Evolutionary conservation across 495 filamentous ascomycete species (phyloP).

Genomic region (Hypoxylon lenormandii): DNA sequence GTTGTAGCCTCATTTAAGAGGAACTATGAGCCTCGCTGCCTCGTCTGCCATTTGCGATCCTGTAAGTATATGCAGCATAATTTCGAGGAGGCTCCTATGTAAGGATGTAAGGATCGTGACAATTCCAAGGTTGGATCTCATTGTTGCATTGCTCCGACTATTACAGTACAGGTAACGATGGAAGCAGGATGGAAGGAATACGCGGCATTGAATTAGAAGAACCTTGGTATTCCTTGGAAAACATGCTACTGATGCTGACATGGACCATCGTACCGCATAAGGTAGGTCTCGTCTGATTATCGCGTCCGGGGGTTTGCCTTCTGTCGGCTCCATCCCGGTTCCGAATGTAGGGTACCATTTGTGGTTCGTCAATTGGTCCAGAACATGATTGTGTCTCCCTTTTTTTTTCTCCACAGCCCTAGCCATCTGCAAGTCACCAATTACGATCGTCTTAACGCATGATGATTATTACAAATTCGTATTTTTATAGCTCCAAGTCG

Average conservation of each 20-base stretch:
- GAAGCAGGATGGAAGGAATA: slow-evolving; percentile 38
- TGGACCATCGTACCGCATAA: slow-evolving; percentile 4
- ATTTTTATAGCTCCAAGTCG: slow-evolving; percentile 2
- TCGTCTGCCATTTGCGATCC: not conserved
- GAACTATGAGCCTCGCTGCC: not conserved
- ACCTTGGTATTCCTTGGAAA: not conserved
- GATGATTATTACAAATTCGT: slow-evolving; percentile 5
- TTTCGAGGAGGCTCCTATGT: not conserved
- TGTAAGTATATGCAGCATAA: not conserved
- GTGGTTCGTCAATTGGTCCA: slow-evolving; percentile 21
- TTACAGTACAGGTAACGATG: slow-evolving; percentile 11
- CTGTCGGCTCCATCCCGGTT: slow-evolving; percentile 14
- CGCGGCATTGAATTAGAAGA: not conserved
- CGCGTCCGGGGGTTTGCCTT: slow-evolving; percentile 6
- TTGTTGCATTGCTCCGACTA: slow-evolving; percentile 5
- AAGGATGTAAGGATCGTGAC: slow-evolving; percentile 1
- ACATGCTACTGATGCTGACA: not conserved
- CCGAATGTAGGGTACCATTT: slow-evolving; percentile 12
- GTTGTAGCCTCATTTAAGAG: not conserved
- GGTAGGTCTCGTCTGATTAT: slow-evolving; percentile 9
- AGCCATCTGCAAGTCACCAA: slow-evolving; percentile 25
- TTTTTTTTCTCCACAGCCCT: slow-evolving; percentile 25
- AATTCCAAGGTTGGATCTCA: slow-evolving; percentile 8
- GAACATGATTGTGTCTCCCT: not conserved
- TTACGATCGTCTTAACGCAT: slow-evolving; percentile 24